Base-by-base conservation (phyloP, 306 rosid species). In the Cucurbita maxima region DNA sequence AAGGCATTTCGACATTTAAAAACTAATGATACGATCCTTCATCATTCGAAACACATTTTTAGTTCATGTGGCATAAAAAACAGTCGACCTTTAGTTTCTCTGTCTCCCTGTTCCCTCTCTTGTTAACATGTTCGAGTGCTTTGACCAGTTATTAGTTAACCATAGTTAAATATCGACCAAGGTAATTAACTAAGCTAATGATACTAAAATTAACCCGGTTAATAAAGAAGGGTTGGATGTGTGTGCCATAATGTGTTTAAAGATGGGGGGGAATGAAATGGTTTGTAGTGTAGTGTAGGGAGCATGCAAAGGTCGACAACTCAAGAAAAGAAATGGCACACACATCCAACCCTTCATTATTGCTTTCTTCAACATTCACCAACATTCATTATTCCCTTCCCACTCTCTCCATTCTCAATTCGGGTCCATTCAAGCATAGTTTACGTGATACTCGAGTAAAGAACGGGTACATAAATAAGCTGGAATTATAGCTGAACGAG, bases 291-390 rank as follows among this genome's bases (percentile, higher is more conserved):
- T 62, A 40, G 63, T 58, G 72, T 44, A 18, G 38, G 54, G 41
- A 68, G 73, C 73, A 68, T 68, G 73, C 73, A 68, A 68, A 68
- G 13, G 10, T 68, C 56, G 43, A 68, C 56, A 68, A 68, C 56
- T 47, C 64, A 72, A 53, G 40, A 55, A 55, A 18, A 43, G 36
- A 18, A 64, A 68, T 67, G 55, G 54, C 55, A 45, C 53, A 36
- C 50, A 53, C 50, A 53, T 74, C 61, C 61, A 20, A 58, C 70
- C 68, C 30, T 5, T 48, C 53, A 74, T 82, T 72, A 51, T 64
- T 38, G 14, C 73, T 68, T 22, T 68, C 52, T 68, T 47, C 22
- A 57, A 68, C 73, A 68, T 68, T 47, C 73, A 68, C 55, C 73
- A 56, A 68, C 73, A 68, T 68, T 68, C 56, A 68, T 68, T 67